Conservation (phyloP, 1,139 yeast species). For the Eremothecium cymbalariae region DNA sequence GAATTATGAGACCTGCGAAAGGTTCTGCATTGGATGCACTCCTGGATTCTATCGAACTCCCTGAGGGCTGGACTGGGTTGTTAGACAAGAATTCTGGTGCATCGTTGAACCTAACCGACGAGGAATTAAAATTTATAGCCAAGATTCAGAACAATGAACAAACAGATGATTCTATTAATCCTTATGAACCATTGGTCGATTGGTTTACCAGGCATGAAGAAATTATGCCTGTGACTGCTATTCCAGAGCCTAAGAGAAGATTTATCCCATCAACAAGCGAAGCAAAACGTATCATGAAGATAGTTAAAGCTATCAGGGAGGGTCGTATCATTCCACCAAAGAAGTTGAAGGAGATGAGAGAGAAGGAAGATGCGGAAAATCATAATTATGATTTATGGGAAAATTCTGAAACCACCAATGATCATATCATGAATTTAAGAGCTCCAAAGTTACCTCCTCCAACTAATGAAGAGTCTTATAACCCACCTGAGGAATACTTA, state of each 20-base stretch:
- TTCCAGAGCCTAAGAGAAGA: slow-evolving; percentile 95
- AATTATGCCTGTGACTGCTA: slow-evolving; percentile 86
- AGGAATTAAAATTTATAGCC: slow-evolving; percentile 81
- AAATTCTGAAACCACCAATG: slow-evolving; percentile 46
- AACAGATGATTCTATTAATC: slow-evolving; percentile 72
- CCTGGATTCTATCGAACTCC: slow-evolving; percentile 82
- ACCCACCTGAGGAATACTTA: slow-evolving; percentile 94
- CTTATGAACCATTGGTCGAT: slow-evolving; percentile 89
- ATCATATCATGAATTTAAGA: slow-evolving; percentile 82
- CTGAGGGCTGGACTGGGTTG: slow-evolving; percentile 98
- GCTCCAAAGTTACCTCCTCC: slow-evolving; percentile 97
- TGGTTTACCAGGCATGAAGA: slow-evolving; percentile 88
- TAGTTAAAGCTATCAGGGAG: slow-evolving; percentile 91
- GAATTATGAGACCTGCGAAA: slow-evolving; percentile 97
- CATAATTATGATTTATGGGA: slow-evolving; percentile 80
- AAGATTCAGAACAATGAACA: slow-evolving; percentile 80
- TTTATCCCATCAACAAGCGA: slow-evolving; percentile 95
- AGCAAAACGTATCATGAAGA: slow-evolving; percentile 92
- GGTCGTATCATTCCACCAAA: slow-evolving; percentile 81
- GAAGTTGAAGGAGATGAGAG: slow-evolving; percentile 45
- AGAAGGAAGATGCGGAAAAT: slow-evolving; percentile 43
- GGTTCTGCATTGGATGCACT: slow-evolving; percentile 89
- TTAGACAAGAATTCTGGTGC: slow-evolving; percentile 85
- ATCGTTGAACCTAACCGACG: slow-evolving; percentile 76
- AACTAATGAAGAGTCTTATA: slow-evolving; percentile 90